Percentiles rank a stretch among this genome's conserved stretches.
phyloP scores from a whole-genome alignment of 805 yeast genomes.

The Wickerhamomyces bovis region DNA sequence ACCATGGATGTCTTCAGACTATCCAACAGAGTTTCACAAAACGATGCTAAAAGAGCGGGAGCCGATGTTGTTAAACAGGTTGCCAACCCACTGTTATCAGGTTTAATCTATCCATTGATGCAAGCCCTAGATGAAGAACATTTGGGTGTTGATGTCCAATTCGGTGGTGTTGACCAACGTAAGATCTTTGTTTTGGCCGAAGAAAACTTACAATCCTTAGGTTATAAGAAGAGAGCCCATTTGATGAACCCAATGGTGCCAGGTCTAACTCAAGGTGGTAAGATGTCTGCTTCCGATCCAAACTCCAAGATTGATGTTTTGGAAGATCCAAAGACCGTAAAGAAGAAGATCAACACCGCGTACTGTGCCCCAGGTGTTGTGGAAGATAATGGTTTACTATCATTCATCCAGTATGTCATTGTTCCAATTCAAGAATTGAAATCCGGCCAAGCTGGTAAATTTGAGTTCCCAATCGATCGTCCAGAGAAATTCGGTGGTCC shows the following conservation, averaged over 20 bases:
- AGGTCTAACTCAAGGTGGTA: constrained; percentile 93
- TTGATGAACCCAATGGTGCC: constrained; percentile 99
- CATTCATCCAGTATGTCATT: constrained; percentile 79
- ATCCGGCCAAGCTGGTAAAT: constrained; percentile 42
- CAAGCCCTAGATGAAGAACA: constrained; percentile 96
- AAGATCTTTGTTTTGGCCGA: constrained; percentile 96
- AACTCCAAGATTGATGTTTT: constrained; percentile 91
- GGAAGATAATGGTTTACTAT: constrained; percentile 83
- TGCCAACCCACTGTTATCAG: constrained; percentile 85
- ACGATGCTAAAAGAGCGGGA: constrained; percentile 98
- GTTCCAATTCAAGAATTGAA: constrained; percentile 82
- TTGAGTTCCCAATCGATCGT: constrained; percentile 72
- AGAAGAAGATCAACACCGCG: constrained; percentile 88
- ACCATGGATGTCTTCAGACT: constrained; percentile 86
- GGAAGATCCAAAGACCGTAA: constrained; percentile 83
- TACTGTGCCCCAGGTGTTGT: constrained; percentile 93
- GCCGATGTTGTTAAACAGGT: constrained; percentile 99
- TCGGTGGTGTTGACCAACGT: constrained; percentile 99
- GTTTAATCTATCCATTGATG: constrained; percentile 96
- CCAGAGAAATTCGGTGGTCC: constrained; percentile 98
- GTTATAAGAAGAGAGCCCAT: constrained; percentile 97
- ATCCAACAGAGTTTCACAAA: constrained; percentile 81
- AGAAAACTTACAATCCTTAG: constrained; percentile 79
- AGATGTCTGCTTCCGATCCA: constrained; percentile 98
- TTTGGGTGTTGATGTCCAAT: constrained; percentile 85